Base-by-base conservation (phyloP, 371 early-diverging fungal genomes). In the Mucor circinelloides region DNA sequence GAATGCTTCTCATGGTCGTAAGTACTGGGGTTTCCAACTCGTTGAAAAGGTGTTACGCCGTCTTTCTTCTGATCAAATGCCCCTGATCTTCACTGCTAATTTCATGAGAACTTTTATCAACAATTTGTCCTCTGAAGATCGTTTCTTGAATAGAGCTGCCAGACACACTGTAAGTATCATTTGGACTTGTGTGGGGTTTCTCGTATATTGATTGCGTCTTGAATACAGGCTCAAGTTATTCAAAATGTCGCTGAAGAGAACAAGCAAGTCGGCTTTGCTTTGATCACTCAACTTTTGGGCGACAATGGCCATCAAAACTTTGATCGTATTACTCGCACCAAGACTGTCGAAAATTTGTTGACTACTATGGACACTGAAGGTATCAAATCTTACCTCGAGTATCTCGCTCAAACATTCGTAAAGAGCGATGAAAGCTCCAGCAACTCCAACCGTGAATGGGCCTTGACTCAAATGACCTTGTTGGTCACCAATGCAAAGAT, bases 1-100 rank as follows among this genome's bases (percentile, higher is more conserved):
- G 13, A 85, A 83, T 42, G 78, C 95, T 10, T 87, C 91, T 38
- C 91, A 94, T 79, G 93, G 94, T 71, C 90, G 94, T 70, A 93
- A 93, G 71, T 94, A 82, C 81, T 89, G 96, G 87, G 97, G 95
- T 21, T 93, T 95, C 80, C 88, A 90, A 64, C 74, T 95, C 25
- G 88, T 96, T 44, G 88, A 90, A 66, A 84, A 85, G 60, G 82
- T 89, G 5, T 76, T 95, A 67, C 87, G 88, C 21, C 80, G 80
- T 30, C 79, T 94, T 54, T 75, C 82, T 25, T 72, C 85, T 46
- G 85, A 89, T 6, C 86, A 87, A 63, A 83, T 94, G 67, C 88
- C 94, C 0, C 73, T 88, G 63, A 76, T 96, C 40, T 92, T 96
- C 74, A 93, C 95, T 42, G 86, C 85, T 23, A 90, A 92, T 76